phyloP scores from a whole-genome alignment of 2,329 filamentous ascomycete genomes.

The Pleurostoma richardsiae region DNA sequence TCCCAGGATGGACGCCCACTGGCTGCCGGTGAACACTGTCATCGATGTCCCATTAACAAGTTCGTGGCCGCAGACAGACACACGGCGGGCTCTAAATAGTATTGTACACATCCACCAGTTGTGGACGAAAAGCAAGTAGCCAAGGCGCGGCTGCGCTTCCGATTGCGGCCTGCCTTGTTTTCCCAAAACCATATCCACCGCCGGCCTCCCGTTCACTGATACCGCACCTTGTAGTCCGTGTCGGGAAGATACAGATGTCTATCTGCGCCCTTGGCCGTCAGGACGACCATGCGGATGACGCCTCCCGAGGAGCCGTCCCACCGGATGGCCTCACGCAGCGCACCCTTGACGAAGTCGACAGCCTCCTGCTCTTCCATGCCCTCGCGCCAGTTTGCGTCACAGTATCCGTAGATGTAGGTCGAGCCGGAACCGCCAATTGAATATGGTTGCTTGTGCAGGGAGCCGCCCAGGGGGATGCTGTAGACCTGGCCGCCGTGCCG shows the following conservation, averaged over 20 bases:
- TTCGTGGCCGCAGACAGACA: too few relatives aligned
- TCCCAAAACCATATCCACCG: slow-evolving; percentile 1
- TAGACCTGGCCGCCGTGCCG: slow-evolving; percentile 96
- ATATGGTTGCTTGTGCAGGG: slow-evolving; percentile 94
- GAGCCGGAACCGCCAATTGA: slow-evolving; percentile 95
- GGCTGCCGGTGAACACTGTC: too few relatives aligned
- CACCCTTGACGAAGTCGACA: slow-evolving; percentile 86
- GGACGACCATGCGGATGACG: slow-evolving; percentile 95
- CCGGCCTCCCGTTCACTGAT: slow-evolving; percentile 46
- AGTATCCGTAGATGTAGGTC: slow-evolving; percentile 99
- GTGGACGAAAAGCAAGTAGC: background rate
- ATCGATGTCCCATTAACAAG: too few relatives aligned
- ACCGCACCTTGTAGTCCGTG: slow-evolving; percentile 71
- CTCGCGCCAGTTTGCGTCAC: slow-evolving; percentile 92
- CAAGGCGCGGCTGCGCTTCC: too few relatives aligned
- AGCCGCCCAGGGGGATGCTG: slow-evolving; percentile 92
- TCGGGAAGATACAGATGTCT: slow-evolving; percentile 95
- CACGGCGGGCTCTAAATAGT: background rate
- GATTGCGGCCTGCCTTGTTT: too few relatives aligned
- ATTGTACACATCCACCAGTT: background rate
- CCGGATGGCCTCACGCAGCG: slow-evolving; percentile 92
- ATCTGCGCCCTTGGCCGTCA: slow-evolving; percentile 84
- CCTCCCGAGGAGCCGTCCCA: slow-evolving; percentile 99
- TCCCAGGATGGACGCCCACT: too few relatives aligned
- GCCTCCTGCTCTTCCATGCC: slow-evolving; percentile 90